Evolutionary conservation across 2,329 filamentous ascomycete genomes (phyloP), one percentile per base, ranked within the genome.

Genomic region (Alternaria burnsii): DNA sequence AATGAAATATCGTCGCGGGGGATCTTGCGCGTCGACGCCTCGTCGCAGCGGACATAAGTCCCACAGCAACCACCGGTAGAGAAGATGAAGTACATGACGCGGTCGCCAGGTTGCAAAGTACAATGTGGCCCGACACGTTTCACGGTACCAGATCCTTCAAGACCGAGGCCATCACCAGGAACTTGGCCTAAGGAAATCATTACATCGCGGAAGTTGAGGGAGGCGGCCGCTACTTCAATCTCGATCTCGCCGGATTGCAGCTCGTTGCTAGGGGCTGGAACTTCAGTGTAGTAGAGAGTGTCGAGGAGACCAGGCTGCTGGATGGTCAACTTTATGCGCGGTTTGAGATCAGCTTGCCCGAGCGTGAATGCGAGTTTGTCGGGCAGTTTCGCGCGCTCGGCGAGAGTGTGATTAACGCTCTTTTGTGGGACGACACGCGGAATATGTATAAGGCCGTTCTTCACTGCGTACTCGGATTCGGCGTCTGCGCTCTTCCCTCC

Each of bases 181-280:
- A 62, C 34, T 47, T 62, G 59, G 6, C 52, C 48, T 41, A 62
- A 18, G 14, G 43, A 40, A n/a, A 59, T 52, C 55, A 58, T 58
- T 8, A 62, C 46, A 28, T 62, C 59, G 26, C 42, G 41, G 60
- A 70, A 72, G 43, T 73, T 73, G 44, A 70, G 36, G 14, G 58
- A 59, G 8, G 59, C 42, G 10, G 62, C 62, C 34, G 34, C 44
- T 28, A 68, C 61, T 30, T 66, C 47, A 12, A 72, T 51, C 18
- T 69, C 67, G 14, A 71, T 55, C 47, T 72, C 59, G n/a, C 57
- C 58, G 0, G 50, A 40, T 5, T 26, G 51, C 20, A 68, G 44
- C 10, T 58, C 54, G n/a, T 34, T 34, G 30, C 32, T 44, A 10
- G 43, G 32, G 22, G 32, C 20, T 16, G 51, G 26, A 11, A 43